Conservation (phyloP, 129 eudicot species). For the Tagetes erecta region DNA sequence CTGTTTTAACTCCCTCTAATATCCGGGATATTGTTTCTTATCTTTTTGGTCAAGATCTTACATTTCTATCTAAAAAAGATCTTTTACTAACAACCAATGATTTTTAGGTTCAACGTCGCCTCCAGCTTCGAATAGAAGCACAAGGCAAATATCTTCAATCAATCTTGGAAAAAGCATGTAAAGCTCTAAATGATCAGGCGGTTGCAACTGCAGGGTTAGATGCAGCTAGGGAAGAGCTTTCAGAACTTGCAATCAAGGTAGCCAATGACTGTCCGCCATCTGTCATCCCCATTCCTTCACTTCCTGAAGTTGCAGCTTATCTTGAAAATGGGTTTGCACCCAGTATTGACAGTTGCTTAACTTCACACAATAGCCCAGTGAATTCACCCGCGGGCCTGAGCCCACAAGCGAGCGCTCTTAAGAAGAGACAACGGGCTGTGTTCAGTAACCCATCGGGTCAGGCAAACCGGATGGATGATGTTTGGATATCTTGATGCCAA, state of each 20-base stretch:
- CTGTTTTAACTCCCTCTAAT: background rate
- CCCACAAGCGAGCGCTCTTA: constrained; percentile 44
- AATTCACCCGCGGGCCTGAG: constrained; percentile 49
- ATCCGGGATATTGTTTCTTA: background rate
- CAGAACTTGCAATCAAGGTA: constrained; percentile 72
- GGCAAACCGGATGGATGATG: constrained; percentile 61
- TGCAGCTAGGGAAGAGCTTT: constrained; percentile 67
- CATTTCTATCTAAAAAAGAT: background rate
- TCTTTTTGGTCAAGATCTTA: background rate
- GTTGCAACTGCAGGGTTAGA: constrained; percentile 63
- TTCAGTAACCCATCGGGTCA: constrained; percentile 35
- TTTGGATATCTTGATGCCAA: constrained; percentile 36
- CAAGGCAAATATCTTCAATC: constrained; percentile 84
- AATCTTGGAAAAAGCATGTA: constrained; percentile 86
- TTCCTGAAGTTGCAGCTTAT: constrained; percentile 40
- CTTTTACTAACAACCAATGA: background rate
- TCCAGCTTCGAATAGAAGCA: constrained; percentile 89
- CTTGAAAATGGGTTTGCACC: constrained; percentile 41
- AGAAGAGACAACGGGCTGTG: constrained; percentile 60
- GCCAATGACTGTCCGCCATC: constrained; percentile 50
- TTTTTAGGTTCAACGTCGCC: constrained; percentile 80
- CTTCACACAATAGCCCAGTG: constrained; percentile 55
- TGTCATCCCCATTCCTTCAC: constrained; percentile 45
- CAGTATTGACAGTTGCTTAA: constrained; percentile 49
- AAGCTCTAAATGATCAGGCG: constrained; percentile 62